Conservation (phyloP, 2,329 filamentous ascomycete species). For the Pseudogymnoascus verrucosus region DNA sequence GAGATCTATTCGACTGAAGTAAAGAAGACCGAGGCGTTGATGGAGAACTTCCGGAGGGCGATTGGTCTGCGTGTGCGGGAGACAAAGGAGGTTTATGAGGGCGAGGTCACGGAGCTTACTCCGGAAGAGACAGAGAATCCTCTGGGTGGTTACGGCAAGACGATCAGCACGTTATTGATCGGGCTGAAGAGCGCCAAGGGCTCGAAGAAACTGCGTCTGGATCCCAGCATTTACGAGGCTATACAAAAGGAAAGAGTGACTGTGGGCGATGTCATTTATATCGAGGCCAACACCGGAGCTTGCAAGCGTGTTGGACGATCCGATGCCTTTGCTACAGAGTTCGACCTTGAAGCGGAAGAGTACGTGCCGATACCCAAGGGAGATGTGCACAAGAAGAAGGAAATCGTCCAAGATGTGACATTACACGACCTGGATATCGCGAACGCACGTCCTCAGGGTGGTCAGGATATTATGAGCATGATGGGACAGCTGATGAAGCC, state of each 20-base stretch:
- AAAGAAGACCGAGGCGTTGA: constrained; percentile 97
- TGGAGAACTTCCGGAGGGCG: constrained; percentile 97
- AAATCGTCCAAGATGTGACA: constrained; percentile 97
- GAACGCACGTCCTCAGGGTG: constrained; percentile 89
- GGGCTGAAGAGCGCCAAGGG: constrained; percentile 92
- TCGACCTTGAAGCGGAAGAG: constrained; percentile 96
- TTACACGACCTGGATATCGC: constrained; percentile 94
- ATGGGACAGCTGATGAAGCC: constrained; percentile 99
- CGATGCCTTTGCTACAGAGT: constrained; percentile 96
- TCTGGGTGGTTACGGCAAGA: constrained; percentile 91
- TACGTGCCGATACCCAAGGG: constrained; percentile 98
- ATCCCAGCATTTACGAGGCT: constrained; percentile 97
- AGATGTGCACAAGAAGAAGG: constrained; percentile 99
- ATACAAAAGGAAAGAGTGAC: constrained; percentile 97
- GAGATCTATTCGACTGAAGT: constrained; percentile 97
- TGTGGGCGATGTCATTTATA: constrained; percentile 96
- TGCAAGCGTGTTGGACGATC: constrained; percentile 95
- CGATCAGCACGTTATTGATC: constrained; percentile 90
- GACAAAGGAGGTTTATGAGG: constrained; percentile 98
- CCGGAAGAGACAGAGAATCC: constrained; percentile 98
- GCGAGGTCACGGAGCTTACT: constrained; percentile 94
- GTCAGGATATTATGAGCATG: constrained; percentile 99
- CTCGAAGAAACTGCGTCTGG: constrained; percentile 93
- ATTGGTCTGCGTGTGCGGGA: constrained; percentile 96
- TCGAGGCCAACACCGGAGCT: constrained; percentile 96